phyloP scores from a whole-genome alignment of 495 filamentous ascomycete species.

The Bombardia bombarda region DNA sequence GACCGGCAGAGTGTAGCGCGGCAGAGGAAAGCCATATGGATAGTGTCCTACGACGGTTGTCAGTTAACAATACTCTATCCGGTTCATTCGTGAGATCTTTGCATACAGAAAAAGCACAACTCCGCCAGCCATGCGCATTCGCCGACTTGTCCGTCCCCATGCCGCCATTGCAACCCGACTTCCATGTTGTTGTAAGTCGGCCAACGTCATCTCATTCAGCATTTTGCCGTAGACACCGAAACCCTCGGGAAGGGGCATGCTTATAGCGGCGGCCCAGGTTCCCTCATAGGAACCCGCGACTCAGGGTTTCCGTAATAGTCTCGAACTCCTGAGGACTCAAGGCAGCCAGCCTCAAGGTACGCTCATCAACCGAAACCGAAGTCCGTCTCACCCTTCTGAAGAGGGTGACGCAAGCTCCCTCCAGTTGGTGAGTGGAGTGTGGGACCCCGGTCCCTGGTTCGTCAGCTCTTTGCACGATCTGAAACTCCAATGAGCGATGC shows the following conservation, averaged over 20 bases:
- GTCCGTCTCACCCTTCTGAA: no score
- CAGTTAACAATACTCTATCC: neutral
- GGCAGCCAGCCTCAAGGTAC: no score
- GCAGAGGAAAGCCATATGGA: constrained; percentile 12
- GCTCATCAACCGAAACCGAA: no score
- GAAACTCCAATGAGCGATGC: no score
- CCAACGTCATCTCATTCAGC: constrained; percentile 14
- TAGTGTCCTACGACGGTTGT: constrained; percentile 3
- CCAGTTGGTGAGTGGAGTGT: no score
- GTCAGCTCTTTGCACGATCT: no score
- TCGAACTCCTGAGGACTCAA: no score
- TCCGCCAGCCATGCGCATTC: constrained; percentile 21
- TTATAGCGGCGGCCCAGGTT: no score
- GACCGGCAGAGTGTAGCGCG: constrained; percentile 4
- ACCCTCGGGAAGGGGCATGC: neutral
- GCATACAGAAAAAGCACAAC: constrained; percentile 22
- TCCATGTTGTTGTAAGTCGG: constrained; percentile 15
- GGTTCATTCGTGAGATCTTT: neutral
- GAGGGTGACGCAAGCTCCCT: no score
- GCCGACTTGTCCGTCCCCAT: constrained; percentile 25
- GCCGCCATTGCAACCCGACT: constrained; percentile 14
- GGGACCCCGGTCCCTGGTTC: no score
- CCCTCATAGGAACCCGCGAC: no score
- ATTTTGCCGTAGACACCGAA: neutral
- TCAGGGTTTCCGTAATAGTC: no score